Conservation (phyloP, 164 flowering plant genomes). For the Vitis labrusca region DNA sequence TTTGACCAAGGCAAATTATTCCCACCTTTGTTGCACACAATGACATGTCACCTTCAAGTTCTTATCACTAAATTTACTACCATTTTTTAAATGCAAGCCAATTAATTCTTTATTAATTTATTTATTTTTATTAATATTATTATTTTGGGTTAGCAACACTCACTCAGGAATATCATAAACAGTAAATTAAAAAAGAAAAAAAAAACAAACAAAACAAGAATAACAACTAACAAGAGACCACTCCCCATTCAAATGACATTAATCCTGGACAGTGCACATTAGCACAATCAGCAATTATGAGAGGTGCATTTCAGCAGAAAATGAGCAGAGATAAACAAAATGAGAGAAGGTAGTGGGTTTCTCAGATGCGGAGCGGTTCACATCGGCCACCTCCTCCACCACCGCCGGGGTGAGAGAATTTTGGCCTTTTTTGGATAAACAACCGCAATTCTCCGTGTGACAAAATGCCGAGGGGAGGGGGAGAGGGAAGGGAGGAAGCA, state of each 20-base stretch:
- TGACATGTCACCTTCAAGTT: no score
- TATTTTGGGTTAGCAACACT: no score
- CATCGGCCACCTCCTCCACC: not conserved
- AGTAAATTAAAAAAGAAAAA: no score
- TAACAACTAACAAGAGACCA: not conserved
- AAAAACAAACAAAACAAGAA: not conserved
- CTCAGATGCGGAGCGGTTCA: not conserved
- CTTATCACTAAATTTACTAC: no score
- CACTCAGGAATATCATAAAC: no score
- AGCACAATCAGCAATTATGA: not conserved
- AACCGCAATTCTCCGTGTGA: not conserved
- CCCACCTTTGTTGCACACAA: no score
- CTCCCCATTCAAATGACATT: not conserved
- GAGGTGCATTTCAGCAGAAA: not conserved
- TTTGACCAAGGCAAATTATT: no score
- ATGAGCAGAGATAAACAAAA: not conserved
- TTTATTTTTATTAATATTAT: no score
- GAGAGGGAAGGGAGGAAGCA: no score
- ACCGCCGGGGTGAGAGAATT: not conserved
- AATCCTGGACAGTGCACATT: not conserved
- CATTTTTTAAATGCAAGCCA: no score
- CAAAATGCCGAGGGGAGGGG: not conserved
- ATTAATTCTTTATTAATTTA: no score
- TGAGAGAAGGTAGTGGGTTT: not conserved
- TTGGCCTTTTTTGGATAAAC: no score